Conservation (phyloP, 2,329 filamentous ascomycete species). For the Cladosporium cucumerinum region DNA sequence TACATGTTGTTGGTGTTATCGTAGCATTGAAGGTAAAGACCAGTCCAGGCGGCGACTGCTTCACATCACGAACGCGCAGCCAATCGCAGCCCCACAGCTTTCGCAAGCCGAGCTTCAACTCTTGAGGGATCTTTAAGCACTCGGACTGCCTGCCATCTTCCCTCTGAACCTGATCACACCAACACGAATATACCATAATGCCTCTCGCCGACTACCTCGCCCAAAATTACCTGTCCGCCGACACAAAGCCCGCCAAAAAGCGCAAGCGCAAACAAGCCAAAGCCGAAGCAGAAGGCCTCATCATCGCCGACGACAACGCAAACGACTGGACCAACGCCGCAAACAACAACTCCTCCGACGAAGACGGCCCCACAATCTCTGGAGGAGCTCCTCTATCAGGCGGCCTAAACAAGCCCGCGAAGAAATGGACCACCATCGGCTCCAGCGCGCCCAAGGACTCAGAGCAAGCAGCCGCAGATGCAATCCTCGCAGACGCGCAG, state of each 20-base stretch:
- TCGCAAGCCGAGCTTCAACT: slow-evolving; percentile 5
- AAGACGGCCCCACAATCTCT: slow-evolving; percentile 49
- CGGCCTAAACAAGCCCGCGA: slow-evolving; percentile 48
- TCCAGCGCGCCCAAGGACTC: slow-evolving; percentile 47
- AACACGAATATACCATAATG: slow-evolving; percentile 41
- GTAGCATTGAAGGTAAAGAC: too few species aligned
- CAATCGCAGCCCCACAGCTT: not conserved
- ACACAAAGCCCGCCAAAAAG: slow-evolving; percentile 54
- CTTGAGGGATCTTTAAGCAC: not conserved
- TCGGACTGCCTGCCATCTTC: not conserved
- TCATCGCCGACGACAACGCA: slow-evolving; percentile 53
- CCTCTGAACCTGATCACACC: not conserved
- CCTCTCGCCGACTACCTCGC: slow-evolving; percentile 81
- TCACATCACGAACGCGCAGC: not conserved
- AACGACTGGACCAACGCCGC: slow-evolving; percentile 47
- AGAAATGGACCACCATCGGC: slow-evolving; percentile 77
- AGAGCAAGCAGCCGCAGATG: slow-evolving; percentile 60
- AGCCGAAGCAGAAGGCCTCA: slow-evolving; percentile 38
- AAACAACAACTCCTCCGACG: slow-evolving; percentile 49
- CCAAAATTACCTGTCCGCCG: slow-evolving; percentile 79
- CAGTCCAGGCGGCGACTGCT: not conserved
- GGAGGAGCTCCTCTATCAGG: slow-evolving; percentile 54
- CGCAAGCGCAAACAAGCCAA: slow-evolving; percentile 47
- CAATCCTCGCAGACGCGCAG: slow-evolving; percentile 36
- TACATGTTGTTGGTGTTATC: slow-evolving; percentile 13